phyloP scores from a whole-genome alignment of 768 basidiomycete genomes.

The Leccinum truebloodii region DNA sequence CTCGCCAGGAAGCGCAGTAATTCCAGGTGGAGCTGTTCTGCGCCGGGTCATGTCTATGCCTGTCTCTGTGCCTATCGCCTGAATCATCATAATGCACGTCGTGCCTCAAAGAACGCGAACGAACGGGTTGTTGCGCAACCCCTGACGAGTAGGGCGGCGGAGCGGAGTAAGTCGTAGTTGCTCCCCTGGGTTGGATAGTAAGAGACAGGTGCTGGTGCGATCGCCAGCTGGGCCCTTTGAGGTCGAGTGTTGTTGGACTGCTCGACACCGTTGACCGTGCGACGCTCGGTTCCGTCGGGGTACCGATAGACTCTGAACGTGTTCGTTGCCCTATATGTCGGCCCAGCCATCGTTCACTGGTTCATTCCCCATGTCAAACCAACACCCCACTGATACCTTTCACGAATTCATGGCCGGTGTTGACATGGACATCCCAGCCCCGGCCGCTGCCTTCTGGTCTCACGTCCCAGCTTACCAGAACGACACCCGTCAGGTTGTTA shows the following conservation, averaged over 20 bases:
- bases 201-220: slow-evolving; percentile 1
- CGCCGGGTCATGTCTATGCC: slow-evolving; percentile 6
- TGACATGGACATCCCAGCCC: too few relatives aligned
- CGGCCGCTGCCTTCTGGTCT: too few relatives aligned
- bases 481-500: too few relatives aligned
- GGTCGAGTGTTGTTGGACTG: slow-evolving; percentile 28
- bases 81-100: slow-evolving; percentile 7
- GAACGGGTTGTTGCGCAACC: slow-evolving; percentile 12
- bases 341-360: neutral
- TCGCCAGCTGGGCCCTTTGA: slow-evolving; percentile 13
- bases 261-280: slow-evolving; percentile 68
- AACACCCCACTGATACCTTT: too few relatives aligned
- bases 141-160: slow-evolving; percentile 27
- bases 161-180: slow-evolving; percentile 2
- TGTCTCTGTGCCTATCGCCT: slow-evolving; percentile 18
- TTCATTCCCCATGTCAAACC: too few relatives aligned
- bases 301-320: slow-evolving; percentile 56
- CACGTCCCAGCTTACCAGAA: too few relatives aligned
- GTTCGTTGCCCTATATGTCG: slow-evolving; percentile 67
- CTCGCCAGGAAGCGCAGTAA: slow-evolving; percentile 15
- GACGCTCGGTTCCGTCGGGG: slow-evolving; percentile 65
- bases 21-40: slow-evolving; percentile 13
- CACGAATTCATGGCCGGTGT: too few relatives aligned
- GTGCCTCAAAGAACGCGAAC: slow-evolving; percentile 22
- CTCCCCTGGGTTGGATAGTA: neutral